These are phyloP conservation scores for Cronartium ribicola DNA, from an alignment of 1,284 basidiomycete species.

Conservation along the genomic window DNA sequence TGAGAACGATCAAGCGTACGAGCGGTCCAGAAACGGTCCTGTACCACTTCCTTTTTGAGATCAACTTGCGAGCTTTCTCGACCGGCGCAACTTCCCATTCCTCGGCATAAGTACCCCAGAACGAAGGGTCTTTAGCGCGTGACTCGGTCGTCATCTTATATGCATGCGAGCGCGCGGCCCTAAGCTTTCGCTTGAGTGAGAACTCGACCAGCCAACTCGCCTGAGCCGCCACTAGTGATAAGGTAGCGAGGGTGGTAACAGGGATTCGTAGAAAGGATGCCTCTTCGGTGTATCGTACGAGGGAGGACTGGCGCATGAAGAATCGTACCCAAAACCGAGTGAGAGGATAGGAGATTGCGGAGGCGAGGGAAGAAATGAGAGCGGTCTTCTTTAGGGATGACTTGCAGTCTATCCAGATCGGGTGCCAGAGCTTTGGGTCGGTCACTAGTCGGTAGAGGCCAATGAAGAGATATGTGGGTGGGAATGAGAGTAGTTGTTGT, in stretches of 20 bases:
- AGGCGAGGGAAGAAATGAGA: constrained; percentile 7
- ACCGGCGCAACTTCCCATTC: constrained; percentile 49
- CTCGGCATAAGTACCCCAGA: constrained; percentile 53
- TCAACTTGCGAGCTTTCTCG: constrained; percentile 46
- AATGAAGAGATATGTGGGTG: constrained; percentile 69
- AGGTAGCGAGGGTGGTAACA: constrained; percentile 59
- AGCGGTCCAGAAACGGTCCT: constrained; percentile 45
- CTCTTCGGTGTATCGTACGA: background rate
- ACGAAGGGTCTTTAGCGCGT: constrained; percentile 70
- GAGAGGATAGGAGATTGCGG: constrained; percentile 14
- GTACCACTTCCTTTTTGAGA: constrained; percentile 44
- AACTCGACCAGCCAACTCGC: constrained; percentile 67
- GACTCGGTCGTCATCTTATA: constrained; percentile 69
- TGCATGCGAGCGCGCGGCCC: constrained; percentile 67
- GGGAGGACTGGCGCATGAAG: background rate
- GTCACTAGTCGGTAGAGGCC: constrained; percentile 68
- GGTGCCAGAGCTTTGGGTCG: constrained; percentile 62
- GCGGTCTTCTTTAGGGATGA: background rate
- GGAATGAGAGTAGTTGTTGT: constrained; percentile 61
- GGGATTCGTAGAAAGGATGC: constrained; percentile 4
- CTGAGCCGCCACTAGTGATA: constrained; percentile 68
- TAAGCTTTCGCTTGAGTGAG: constrained; percentile 72
- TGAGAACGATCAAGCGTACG: constrained; percentile 46
- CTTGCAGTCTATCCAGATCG: constrained; percentile 59
- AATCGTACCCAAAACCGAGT: constrained; percentile 24